A percentile compares a stretch with the other conserved stretches of the same genome.
Conservation (phyloP, 148 eudicot genomes). For the Chenopodium berlandieri region DNA sequence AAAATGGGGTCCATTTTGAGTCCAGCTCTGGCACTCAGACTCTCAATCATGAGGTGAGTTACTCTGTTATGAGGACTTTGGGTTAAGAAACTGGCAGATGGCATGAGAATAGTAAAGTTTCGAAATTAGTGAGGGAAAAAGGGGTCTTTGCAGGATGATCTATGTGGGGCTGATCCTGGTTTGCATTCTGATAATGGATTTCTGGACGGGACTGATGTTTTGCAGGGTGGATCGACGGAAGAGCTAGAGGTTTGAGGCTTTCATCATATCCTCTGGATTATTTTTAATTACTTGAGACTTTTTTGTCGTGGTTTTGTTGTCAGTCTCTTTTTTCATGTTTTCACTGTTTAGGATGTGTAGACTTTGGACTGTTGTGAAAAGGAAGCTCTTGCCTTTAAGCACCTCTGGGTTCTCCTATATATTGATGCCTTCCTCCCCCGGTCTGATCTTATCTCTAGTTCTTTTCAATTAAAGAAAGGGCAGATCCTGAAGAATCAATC, state of each 20-base stretch:
- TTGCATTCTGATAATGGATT: constrained; percentile 37
- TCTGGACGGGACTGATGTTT: constrained; percentile 38
- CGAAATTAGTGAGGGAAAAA: constrained; percentile 46
- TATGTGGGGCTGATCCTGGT: constrained; percentile 31
- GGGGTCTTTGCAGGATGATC: constrained; percentile 58
- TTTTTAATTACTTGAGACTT: background rate
- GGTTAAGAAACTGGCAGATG: constrained; percentile 34
- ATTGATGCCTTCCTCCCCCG: background rate
- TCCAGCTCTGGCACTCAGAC: constrained; percentile 33
- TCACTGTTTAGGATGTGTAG: background rate
- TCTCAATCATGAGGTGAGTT: constrained; percentile 55
- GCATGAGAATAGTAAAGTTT: constrained; percentile 39
- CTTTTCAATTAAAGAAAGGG: background rate
- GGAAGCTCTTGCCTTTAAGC: constrained; percentile 4
- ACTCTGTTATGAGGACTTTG: constrained; percentile 45
- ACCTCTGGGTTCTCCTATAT: background rate
- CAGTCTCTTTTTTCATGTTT: constrained; percentile 14
- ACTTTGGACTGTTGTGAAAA: background rate
- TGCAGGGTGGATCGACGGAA: constrained; percentile 48
- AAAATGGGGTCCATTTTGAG: constrained; percentile 16
- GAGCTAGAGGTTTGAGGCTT: constrained; percentile 52
- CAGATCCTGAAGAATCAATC: background rate
- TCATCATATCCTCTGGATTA: background rate
- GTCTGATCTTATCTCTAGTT: constrained; percentile 1
- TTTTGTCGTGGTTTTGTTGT: constrained; percentile 1